Percentiles rank a stretch among this genome's conserved stretches.
phyloP scores from a whole-genome alignment of 768 basidiomycete genomes.

The Hygrophoropsis aurantiaca region DNA sequence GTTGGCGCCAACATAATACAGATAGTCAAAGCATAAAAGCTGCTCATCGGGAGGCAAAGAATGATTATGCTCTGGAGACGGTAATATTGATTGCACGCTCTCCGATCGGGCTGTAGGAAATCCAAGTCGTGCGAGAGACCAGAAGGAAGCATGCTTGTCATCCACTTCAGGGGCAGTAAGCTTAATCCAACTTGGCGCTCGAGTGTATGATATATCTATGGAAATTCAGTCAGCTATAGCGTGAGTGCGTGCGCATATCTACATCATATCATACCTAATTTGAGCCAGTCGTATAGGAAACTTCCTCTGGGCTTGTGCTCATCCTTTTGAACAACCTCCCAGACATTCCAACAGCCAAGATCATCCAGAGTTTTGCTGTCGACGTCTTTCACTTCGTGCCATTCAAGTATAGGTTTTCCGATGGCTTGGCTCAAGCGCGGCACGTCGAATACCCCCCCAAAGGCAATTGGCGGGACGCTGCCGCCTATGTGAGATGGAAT shows the following conservation, averaged over 20 bases:
- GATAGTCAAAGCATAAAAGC: constrained; percentile 24
- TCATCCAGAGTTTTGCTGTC: constrained; percentile 33
- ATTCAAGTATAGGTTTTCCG: constrained; percentile 54
- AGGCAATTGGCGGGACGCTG: constrained; percentile 48
- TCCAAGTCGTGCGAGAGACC: constrained; percentile 23
- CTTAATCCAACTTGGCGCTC: constrained; percentile 21
- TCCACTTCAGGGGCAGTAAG: constrained; percentile 10
- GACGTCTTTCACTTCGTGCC: constrained; percentile 59
- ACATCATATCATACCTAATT: constrained; percentile 5
- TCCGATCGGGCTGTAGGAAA: constrained; percentile 18
- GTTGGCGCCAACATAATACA: constrained; percentile 33
- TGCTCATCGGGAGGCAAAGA: constrained; percentile 21
- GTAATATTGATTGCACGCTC: constrained; percentile 3
- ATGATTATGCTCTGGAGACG: constrained; percentile 18
- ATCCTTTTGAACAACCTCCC: constrained; percentile 15
- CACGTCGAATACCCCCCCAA: constrained; percentile 63
- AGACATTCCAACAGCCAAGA: constrained; percentile 21
- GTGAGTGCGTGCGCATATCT: neutral
- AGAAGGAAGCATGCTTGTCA: constrained; percentile 22
- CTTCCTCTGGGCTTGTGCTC: constrained; percentile 15
- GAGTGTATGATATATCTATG: constrained; percentile 27
- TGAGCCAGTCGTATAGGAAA: neutral
- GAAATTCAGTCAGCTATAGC: constrained; percentile 40
- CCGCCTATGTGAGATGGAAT: constrained; percentile 55
- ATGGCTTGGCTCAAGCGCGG: constrained; percentile 46